These are phyloP conservation scores for Penicillium simplicissimum DNA, from an alignment of 495 filamentous ascomycete species.

Conservation along the genomic window DNA sequence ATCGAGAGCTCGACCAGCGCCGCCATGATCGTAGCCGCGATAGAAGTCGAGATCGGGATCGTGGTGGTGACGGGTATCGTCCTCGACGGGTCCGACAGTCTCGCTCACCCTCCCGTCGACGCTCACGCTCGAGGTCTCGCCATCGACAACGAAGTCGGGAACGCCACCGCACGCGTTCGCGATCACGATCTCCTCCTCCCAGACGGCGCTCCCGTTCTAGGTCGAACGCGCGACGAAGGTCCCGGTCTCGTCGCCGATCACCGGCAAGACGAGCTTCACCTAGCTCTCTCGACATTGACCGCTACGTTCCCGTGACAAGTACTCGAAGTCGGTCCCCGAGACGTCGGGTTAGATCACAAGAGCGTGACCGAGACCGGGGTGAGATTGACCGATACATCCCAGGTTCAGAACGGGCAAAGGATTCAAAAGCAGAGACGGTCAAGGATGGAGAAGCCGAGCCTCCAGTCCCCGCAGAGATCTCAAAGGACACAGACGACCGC, in stretches of 20 bases:
- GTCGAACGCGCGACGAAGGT: conserved; percentile 27
- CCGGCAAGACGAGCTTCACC: conserved; percentile 29
- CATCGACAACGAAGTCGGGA: conserved; percentile 25
- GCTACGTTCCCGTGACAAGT: conserved; percentile 50
- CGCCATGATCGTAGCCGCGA: conserved; percentile 33
- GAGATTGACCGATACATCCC: conserved; percentile 61
- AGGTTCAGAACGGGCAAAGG: conserved; percentile 34
- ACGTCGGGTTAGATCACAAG: conserved; percentile 42
- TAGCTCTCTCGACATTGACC: conserved; percentile 48
- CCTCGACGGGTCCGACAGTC: conserved; percentile 29
- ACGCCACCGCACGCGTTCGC: conserved; percentile 19
- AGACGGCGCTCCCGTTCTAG: conserved; percentile 33
- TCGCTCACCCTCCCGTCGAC: conserved; percentile 26
- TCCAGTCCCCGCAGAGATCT: conserved; percentile 27
- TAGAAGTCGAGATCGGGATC: conserved; percentile 26
- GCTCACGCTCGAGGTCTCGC: conserved; percentile 21
- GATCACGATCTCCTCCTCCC: conserved; percentile 14
- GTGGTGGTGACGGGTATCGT: conserved; percentile 31
- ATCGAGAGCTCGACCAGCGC: conserved; percentile 28
- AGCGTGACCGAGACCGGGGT: conserved; percentile 28
- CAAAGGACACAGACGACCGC: conserved; percentile 32
- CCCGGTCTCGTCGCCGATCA: conserved; percentile 34
- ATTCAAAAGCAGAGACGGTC: conserved; percentile 17
- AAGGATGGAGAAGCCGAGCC: conserved; percentile 18
- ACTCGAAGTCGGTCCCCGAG: conserved; percentile 48